phyloP scores from a whole-genome alignment of 129 eudicot genomes.

The Flaveria bidentis region DNA sequence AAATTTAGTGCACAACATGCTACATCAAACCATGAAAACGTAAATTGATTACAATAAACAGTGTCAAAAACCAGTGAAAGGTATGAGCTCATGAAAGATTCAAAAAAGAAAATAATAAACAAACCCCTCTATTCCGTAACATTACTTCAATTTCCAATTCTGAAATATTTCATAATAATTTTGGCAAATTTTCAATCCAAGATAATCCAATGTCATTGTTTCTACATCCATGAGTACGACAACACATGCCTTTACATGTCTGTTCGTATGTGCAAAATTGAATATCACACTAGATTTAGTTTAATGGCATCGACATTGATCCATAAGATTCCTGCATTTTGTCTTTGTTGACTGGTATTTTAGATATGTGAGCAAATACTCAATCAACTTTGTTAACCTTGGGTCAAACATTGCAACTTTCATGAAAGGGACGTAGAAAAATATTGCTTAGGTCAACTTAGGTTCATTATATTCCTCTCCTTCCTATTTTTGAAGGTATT shows the following conservation, averaged over 20 bases:
- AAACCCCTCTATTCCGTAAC: neutral
- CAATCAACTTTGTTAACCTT: slow-evolving; percentile 11
- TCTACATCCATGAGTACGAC: neutral
- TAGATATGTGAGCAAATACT: slow-evolving; percentile 5
- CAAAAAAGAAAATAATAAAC: neutral
- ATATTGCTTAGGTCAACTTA: slow-evolving; percentile 12
- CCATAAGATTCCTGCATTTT: slow-evolving; percentile 4
- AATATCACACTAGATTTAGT: neutral
- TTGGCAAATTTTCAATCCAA: neutral
- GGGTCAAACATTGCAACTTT: slow-evolving; percentile 14
- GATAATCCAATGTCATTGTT: neutral
- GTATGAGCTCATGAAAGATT: neutral
- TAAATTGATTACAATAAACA: neutral
- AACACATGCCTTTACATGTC: neutral
- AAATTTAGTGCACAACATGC: slow-evolving; percentile 8
- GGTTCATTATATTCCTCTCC: slow-evolving; percentile 8
- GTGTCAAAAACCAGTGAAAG: neutral
- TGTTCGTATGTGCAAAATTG: neutral
- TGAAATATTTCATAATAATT: neutral
- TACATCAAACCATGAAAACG: neutral
- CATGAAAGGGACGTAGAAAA: slow-evolving; percentile 5
- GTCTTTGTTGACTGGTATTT: neutral
- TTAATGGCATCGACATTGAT: neutral
- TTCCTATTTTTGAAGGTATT: neutral
- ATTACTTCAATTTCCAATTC: neutral